phyloP scores from a whole-genome alignment of 495 filamentous ascomycete genomes.

The Apiosordaria backusii region DNA sequence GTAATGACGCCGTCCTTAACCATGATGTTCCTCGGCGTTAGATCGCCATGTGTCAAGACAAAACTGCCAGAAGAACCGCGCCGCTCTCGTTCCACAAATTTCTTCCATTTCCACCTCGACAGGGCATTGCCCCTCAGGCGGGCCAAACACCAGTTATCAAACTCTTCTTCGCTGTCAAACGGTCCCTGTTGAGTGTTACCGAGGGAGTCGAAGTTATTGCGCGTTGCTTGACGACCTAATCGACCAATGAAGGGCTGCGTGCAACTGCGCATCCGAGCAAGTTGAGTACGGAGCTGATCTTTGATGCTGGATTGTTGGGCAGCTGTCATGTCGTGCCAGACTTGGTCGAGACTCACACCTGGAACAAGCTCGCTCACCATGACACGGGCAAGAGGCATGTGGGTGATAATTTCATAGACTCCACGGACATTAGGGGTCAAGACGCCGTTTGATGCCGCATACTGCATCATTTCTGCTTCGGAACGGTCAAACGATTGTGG shows the following conservation, averaged over 20 bases:
- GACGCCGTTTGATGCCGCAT: neutral
- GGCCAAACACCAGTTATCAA: conserved; percentile 8
- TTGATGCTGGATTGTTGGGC: neutral
- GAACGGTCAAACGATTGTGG: neutral
- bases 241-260: neutral
- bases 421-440: conserved; percentile 3
- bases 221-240: neutral
- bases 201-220: neutral
- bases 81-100: neutral
- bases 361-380: conserved; percentile 8
- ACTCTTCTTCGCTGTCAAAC: conserved; percentile 1
- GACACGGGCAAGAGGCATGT: neutral
- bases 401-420: conserved; percentile 7
- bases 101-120: conserved; percentile 4
- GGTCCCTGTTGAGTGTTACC: conserved; percentile 2
- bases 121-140: neutral
- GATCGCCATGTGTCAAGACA: conserved; percentile 11
- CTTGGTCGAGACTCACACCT: neutral
- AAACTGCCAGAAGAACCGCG: neutral
- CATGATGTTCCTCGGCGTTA: conserved; percentile 11
- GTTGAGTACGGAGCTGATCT: neutral
- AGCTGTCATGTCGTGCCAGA: neutral
- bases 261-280: neutral
- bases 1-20: conserved; percentile 3
- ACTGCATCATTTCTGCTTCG: neutral